phyloP scores from a whole-genome alignment of 176 grass and related monocot species.

The Cocos nucifera region DNA sequence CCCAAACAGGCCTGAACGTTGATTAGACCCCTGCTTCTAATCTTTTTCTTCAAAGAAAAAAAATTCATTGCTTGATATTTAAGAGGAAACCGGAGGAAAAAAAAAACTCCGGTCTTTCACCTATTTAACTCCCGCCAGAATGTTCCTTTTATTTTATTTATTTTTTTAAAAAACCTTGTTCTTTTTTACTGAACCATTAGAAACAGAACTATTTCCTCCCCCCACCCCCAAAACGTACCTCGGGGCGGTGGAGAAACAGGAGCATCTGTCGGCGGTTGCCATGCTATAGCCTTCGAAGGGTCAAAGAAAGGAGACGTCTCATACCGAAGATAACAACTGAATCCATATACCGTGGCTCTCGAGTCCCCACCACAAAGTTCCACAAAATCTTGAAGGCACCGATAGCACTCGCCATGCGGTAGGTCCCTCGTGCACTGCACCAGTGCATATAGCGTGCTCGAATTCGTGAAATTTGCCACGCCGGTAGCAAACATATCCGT shows the following conservation, averaged over 20 bases:
- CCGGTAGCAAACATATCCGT: background rate
- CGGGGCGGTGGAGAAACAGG: background rate
- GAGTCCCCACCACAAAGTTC: background rate
- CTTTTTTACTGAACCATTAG: no score
- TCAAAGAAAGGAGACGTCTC: constrained; percentile 12
- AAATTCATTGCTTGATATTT: no score
- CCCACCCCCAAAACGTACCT: no score
- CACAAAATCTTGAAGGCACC: background rate
- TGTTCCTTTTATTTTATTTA: no score
- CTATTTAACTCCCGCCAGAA: no score
- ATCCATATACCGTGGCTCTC: background rate
- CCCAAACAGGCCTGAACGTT: no score
- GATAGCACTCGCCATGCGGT: background rate
- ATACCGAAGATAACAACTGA: background rate
- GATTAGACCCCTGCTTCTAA: no score
- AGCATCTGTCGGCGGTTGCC: background rate
- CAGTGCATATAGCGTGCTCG: constrained; percentile 10
- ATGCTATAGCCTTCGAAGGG: background rate
- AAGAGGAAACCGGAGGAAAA: no score
- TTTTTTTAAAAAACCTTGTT: no score
- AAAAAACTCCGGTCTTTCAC: no score
- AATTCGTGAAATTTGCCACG: constrained; percentile 33
- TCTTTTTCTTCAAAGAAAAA: no score
- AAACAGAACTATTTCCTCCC: no score
- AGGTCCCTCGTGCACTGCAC: constrained; percentile 17